Conservation (phyloP, 306 rosid genomes). For the Dalbergia oliveri region DNA sequence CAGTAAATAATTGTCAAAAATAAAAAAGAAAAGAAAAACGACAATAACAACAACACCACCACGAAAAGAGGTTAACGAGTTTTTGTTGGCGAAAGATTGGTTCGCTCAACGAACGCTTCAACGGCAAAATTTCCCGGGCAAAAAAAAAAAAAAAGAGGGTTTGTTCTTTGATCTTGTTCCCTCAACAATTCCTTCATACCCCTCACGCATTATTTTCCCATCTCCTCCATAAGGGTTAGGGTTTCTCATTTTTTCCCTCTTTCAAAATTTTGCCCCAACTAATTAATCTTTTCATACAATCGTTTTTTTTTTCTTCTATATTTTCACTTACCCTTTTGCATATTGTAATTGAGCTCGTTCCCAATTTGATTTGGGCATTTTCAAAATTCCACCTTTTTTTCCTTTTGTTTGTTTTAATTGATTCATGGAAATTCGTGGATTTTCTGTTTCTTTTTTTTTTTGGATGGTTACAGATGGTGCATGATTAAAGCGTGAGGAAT, state of each 20-base stretch:
- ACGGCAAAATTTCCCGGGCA: constrained; percentile 91
- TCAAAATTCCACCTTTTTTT: not conserved
- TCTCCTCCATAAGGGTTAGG: constrained; percentile 63
- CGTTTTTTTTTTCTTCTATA: not conserved
- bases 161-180: constrained; percentile 48
- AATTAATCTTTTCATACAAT: not conserved
- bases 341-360: constrained; percentile 51
- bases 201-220: constrained; percentile 44
- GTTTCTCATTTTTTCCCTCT: constrained; percentile 36
- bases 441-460: constrained; percentile 4
- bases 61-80: constrained; percentile 15
- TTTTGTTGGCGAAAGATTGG: constrained; percentile 67
- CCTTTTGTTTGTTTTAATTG: not conserved
- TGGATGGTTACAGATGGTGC: constrained; percentile 61
- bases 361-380: constrained; percentile 44
- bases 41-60: constrained; percentile 18
- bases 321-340: not conserved
- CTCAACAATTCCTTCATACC: constrained; percentile 34
- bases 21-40: not conserved
- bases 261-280: not conserved
- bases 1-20: not conserved
- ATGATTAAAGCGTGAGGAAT: constrained; percentile 53
- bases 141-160: constrained; percentile 2
- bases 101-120: constrained; percentile 91
- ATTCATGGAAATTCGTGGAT: constrained; percentile 35